Evolutionary conservation across 2,329 filamentous ascomycete species (phyloP).

Genomic region (Aspergillus pseudoterreus): DNA sequence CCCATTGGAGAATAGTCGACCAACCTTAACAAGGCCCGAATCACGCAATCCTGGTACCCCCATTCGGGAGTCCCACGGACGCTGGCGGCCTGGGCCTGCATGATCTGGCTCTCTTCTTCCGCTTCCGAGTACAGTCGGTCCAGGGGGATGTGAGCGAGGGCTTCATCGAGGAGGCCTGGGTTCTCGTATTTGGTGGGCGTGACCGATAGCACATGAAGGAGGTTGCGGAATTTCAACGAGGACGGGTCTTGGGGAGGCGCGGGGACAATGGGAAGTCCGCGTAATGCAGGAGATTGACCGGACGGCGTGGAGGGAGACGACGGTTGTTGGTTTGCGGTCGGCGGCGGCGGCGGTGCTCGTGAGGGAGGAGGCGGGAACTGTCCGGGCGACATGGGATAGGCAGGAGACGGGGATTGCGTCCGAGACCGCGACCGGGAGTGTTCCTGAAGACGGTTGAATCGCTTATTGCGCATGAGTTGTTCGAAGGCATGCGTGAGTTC

Average conservation of each 20-base stretch:
- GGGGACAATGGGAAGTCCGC: conserved; percentile 67
- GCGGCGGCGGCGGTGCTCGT: conserved; percentile 34
- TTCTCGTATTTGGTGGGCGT: conserved; percentile 96
- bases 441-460: conserved; percentile 77
- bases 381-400: conserved; percentile 14
- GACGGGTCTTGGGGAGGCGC: conserved; percentile 69
- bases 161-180: conserved; percentile 88
- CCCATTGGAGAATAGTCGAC: conserved; percentile 26
- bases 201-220: conserved; percentile 78
- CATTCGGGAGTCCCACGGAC: conserved; percentile 83
- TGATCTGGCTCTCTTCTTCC: conserved; percentile 85
- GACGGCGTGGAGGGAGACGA: conserved; percentile 13
- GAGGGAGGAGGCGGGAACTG: conserved; percentile 28
- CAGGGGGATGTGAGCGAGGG: conserved; percentile 77
- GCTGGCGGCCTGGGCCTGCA: conserved; percentile 82
- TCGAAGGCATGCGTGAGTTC: conserved; percentile 82
- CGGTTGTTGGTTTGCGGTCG: conserved; percentile 20
- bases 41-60: conserved; percentile 97
- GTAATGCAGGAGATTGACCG: conserved; percentile 36
- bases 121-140: conserved; percentile 91
- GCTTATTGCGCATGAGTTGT: conserved; percentile 77
- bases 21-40: conserved; percentile 78
- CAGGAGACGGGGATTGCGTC: conserved; percentile 53
- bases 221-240: conserved; percentile 73
- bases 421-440: conserved; percentile 56